A percentile compares a stretch with the other conserved stretches of the same genome.
Evolutionary conservation across 257 asterid genomes (phyloP).

Genomic region (Linaria vulgaris): DNA sequence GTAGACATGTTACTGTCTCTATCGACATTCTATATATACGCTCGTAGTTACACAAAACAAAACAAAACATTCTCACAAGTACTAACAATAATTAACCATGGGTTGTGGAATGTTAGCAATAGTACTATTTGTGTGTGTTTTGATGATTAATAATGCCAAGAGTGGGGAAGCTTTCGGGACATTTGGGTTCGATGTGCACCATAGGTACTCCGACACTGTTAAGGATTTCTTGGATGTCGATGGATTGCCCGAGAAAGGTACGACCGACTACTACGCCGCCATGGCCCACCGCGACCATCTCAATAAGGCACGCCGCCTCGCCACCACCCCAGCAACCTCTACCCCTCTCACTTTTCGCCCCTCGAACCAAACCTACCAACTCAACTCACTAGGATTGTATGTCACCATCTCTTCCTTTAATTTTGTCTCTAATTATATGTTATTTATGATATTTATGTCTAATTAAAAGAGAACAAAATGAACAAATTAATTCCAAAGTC

Average conservation of each 20-base stretch:
- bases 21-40: too few relatives aligned
- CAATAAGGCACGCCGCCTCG: slow-evolving; percentile 69
- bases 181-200: slow-evolving; percentile 76
- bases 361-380: slow-evolving; percentile 53
- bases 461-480: too few relatives aligned
- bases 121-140: not conserved
- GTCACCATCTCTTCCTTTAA: not conserved
- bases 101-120: not conserved
- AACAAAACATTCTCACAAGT: too few relatives aligned
- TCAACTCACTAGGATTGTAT: slow-evolving; percentile 74
- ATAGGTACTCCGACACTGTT: slow-evolving; percentile 74
- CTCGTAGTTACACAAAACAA: too few relatives aligned
- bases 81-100: too few relatives aligned
- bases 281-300: slow-evolving; percentile 84
- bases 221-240: slow-evolving; percentile 51
- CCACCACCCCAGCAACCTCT: slow-evolving; percentile 38
- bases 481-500: too few relatives aligned
- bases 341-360: slow-evolving; percentile 51
- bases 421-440: not conserved
- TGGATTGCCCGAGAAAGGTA: slow-evolving; percentile 78
- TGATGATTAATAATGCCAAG: slow-evolving; percentile 26
- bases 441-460: too few relatives aligned
- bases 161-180: slow-evolving; percentile 49
- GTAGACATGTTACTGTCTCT: too few relatives aligned
- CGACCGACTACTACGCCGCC: slow-evolving; percentile 71